Conservation (phyloP, 805 yeast genomes). For the Barnettozyma pratensis region DNA sequence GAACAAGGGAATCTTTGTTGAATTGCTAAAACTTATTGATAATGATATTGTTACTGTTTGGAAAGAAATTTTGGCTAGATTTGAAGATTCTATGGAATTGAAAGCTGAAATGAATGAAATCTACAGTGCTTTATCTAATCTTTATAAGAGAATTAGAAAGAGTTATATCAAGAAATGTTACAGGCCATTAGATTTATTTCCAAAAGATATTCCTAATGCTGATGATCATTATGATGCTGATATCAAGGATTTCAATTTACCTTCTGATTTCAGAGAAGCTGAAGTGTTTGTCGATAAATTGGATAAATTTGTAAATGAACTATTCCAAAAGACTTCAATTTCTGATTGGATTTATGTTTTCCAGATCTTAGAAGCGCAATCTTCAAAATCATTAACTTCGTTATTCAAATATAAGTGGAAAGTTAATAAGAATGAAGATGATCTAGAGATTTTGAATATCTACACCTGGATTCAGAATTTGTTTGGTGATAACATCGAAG, state of each 20-base stretch:
- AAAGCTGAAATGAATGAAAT: constrained; percentile 26
- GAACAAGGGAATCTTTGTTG: constrained; percentile 56
- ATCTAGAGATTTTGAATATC: constrained; percentile 58
- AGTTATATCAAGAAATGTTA: constrained; percentile 65
- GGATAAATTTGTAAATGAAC: constrained; percentile 54
- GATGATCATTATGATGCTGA: constrained; percentile 4
- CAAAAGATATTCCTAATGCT: constrained; percentile 7
- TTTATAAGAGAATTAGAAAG: constrained; percentile 64
- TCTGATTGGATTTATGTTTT: constrained; percentile 78
- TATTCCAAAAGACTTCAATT: constrained; percentile 51
- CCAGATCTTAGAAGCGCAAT: constrained; percentile 67
- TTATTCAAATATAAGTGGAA: constrained; percentile 47
- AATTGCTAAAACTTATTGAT: constrained; percentile 62
- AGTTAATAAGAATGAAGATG: constrained; percentile 42
- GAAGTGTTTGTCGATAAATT: constrained; percentile 58
- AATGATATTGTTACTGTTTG: constrained; percentile 53
- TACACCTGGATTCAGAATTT: constrained; percentile 66
- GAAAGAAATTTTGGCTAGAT: constrained; percentile 32
- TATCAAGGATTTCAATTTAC: constrained; percentile 10
- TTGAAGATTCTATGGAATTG: constrained; percentile 17
- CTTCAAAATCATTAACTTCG: constrained; percentile 49
- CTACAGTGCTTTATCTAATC: constrained; percentile 29
- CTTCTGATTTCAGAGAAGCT: constrained; percentile 42
- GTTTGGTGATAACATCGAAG: constrained; percentile 37
- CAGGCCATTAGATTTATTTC: constrained; percentile 41